Conservation (phyloP, 2,329 filamentous ascomycete genomes). For the Penicillium brevicompactum region DNA sequence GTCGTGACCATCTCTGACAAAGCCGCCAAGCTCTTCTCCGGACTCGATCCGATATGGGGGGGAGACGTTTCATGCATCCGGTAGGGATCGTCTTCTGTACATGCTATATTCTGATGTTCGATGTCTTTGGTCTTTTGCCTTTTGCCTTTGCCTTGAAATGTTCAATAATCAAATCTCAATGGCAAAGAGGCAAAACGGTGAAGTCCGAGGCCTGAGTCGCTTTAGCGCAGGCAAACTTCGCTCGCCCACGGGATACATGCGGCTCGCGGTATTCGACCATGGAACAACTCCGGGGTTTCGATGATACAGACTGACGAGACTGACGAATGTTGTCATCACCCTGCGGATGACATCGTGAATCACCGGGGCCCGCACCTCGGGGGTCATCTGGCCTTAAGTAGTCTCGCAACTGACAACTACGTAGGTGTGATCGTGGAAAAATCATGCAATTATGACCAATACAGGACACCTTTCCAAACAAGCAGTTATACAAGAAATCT, state of each 20-base stretch:
- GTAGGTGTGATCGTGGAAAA: slow-evolving; percentile 29
- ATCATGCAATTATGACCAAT: slow-evolving; percentile 31
- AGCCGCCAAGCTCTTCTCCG: slow-evolving; percentile 26
- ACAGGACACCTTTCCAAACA: slow-evolving; percentile 6
- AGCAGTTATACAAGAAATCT: slow-evolving; percentile 18
- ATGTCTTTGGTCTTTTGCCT: not conserved
- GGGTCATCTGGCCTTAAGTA: slow-evolving; percentile 21
- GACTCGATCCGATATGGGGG: slow-evolving; percentile 17
- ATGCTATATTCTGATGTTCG: not conserved
- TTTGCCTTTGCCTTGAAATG: not conserved
- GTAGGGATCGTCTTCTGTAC: not conserved
- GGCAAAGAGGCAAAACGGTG: slow-evolving; percentile 15
- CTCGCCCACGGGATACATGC: slow-evolving; percentile 12
- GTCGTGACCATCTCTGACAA: slow-evolving; percentile 29
- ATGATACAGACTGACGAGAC: slow-evolving; percentile 33
- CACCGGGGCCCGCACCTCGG: not conserved
- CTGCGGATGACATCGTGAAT: not conserved
- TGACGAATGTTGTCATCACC: slow-evolving; percentile 36
- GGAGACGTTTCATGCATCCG: slow-evolving; percentile 5
- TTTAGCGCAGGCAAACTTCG: not conserved
- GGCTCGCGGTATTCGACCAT: slow-evolving; percentile 23
- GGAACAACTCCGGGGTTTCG: slow-evolving; percentile 19
- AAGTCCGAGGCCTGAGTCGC: not conserved
- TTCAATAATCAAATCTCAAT: not conserved
- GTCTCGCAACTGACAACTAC: slow-evolving; percentile 22